Conservation (phyloP, 2,329 filamentous ascomycete genomes). For the Ophidiomyces ophidiicola region DNA sequence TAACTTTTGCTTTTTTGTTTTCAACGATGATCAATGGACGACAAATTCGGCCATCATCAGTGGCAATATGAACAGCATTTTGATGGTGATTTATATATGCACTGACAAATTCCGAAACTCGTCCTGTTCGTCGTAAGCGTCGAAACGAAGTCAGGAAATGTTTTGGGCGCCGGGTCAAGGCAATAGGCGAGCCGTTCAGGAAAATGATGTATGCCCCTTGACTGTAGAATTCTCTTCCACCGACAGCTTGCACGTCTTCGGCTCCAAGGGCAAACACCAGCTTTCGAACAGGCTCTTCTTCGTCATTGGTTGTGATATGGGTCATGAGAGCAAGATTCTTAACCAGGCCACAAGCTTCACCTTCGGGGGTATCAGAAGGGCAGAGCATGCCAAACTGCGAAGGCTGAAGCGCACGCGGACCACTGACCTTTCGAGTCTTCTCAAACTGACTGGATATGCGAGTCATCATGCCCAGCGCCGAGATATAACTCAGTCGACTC, state of each 20-base stretch:
- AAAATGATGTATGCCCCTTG: constrained; percentile 80
- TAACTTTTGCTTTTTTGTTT: constrained; percentile 70
- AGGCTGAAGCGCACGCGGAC: constrained; percentile 86
- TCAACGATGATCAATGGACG: constrained; percentile 92
- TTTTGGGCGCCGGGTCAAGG: constrained; percentile 74
- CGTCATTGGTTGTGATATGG: constrained; percentile 93
- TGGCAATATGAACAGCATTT: constrained; percentile 84
- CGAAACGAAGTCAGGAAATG: constrained; percentile 76
- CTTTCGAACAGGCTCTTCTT: constrained; percentile 78
- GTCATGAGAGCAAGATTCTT: constrained; percentile 99
- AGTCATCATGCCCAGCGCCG: constrained; percentile 98
- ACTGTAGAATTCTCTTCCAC: constrained; percentile 75
- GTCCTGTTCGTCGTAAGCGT: constrained; percentile 72
- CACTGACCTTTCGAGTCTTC: constrained; percentile 92
- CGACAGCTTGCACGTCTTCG: constrained; percentile 66
- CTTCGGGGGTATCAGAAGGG: constrained; percentile 93
- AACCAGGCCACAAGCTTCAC: constrained; percentile 92
- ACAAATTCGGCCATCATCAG: constrained; percentile 93
- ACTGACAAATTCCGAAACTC: constrained; percentile 91
- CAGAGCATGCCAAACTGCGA: constrained; percentile 99
- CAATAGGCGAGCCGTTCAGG: constrained; percentile 89
- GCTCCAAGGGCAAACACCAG: constrained; percentile 79
- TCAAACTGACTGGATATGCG: constrained; percentile 97
- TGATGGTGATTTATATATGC: constrained; percentile 93
- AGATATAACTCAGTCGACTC: constrained; percentile 90